These are phyloP conservation scores for Vanrija pseudolonga DNA, from an alignment of 1,284 basidiomycete genomes.

Conservation along the genomic window DNA sequence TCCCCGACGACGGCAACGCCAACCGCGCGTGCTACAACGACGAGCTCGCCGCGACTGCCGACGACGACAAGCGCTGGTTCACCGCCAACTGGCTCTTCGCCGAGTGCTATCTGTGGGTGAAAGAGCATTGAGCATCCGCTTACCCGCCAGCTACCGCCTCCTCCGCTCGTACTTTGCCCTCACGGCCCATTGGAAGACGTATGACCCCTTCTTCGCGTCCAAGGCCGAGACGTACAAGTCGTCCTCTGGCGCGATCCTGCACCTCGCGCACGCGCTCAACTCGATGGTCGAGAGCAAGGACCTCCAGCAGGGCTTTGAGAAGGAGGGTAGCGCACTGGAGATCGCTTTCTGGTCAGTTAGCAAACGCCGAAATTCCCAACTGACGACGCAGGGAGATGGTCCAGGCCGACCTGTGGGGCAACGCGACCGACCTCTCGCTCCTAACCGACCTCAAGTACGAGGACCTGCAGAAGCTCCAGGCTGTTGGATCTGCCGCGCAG, in stretches of 20 bases:
- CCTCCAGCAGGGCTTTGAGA: conserved; percentile 29
- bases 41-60: conserved; percentile 58
- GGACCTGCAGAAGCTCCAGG: conserved; percentile 79
- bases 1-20: conserved; percentile 68
- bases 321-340: conserved; percentile 37
- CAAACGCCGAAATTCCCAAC: neutral
- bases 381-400: conserved; percentile 41
- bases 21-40: conserved; percentile 68
- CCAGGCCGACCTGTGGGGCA: conserved; percentile 50
- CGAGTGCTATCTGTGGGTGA: conserved; percentile 63
- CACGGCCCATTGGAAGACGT: conserved; percentile 68
- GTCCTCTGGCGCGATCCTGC: conserved; percentile 71
- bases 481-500: conserved; percentile 72
- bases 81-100: conserved; percentile 89
- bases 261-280: conserved; percentile 44
- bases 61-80: conserved; percentile 75
- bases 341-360: conserved; percentile 44
- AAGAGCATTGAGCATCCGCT: conserved; percentile 37
- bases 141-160: conserved; percentile 67
- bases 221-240: conserved; percentile 81
- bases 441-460: conserved; percentile 52
- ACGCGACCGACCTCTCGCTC: conserved; percentile 49
- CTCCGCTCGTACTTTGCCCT: conserved; percentile 70
- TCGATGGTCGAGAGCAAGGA: conserved; percentile 26
- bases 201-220: conserved; percentile 79